phyloP scores from a whole-genome alignment of 1,284 basidiomycete genomes.

The Earliella scabrosa region DNA sequence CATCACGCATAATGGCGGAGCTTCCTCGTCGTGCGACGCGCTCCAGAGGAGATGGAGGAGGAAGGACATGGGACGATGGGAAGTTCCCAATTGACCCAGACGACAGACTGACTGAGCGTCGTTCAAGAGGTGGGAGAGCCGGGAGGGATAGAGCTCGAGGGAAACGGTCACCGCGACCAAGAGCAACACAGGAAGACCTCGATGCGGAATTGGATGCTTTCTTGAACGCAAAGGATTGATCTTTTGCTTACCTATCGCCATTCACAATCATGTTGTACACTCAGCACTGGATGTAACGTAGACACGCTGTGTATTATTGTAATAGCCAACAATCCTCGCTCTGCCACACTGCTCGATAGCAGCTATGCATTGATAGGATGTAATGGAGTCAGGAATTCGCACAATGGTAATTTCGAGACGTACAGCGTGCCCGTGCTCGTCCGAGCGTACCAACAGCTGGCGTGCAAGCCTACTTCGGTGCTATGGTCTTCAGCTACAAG shows the following conservation, averaged over 20 bases:
- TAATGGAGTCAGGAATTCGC: background rate
- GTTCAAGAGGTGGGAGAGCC: conserved; percentile 9
- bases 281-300: conserved; percentile 17
- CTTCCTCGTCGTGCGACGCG: conserved; percentile 47
- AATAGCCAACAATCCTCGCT: conserved; percentile 1
- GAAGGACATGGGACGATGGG: conserved; percentile 25
- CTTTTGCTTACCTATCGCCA: background rate
- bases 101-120: conserved; percentile 8
- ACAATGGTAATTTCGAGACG: background rate
- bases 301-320: conserved; percentile 13
- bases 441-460: background rate
- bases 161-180: conserved; percentile 40
- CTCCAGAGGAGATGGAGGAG: conserved; percentile 27
- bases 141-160: conserved; percentile 29
- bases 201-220: conserved; percentile 82
- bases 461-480: conserved; percentile 12
- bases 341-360: conserved; percentile 2
- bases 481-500: conserved; percentile 20
- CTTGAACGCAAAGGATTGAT: conserved; percentile 46
- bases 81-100: conserved; percentile 25
- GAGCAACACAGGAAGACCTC: conserved; percentile 69
- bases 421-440: background rate
- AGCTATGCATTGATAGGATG: background rate
- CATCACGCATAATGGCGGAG: conserved; percentile 47
- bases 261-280: background rate